Conservation (phyloP, 164 flowering plant species). For the Nymphaea colorata region DNA sequence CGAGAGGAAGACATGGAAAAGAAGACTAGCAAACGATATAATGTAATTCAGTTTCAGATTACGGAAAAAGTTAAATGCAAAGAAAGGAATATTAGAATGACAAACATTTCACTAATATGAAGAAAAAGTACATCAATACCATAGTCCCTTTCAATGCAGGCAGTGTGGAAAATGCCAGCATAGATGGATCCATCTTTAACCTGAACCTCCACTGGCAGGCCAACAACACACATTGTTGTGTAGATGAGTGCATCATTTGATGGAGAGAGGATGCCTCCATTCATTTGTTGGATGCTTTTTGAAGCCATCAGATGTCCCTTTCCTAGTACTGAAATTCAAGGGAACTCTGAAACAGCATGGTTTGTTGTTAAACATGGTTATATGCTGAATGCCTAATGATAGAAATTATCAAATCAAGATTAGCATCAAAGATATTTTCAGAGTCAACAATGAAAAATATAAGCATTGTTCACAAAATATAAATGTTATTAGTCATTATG, state of each 20-base stretch:
- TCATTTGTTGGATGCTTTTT: not conserved
- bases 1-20: not conserved
- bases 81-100: constrained; percentile 2
- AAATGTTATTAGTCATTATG: no score
- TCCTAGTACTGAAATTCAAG: not conserved
- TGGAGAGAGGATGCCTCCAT: constrained; percentile 3
- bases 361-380: not conserved
- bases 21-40: not conserved
- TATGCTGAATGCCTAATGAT: not conserved
- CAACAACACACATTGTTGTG: constrained; percentile 65
- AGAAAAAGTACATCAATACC: constrained; percentile 21
- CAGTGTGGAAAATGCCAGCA: constrained; percentile 72
- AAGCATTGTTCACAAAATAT: not conserved
- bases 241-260: constrained; percentile 46
- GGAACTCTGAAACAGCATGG: not conserved
- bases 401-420: not conserved
- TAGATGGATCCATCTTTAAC: constrained; percentile 64
- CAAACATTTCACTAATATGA: not conserved
- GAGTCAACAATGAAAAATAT: not conserved
- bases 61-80: not conserved
- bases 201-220: constrained; percentile 67
- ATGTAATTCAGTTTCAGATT: no score
- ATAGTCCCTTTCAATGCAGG: constrained; percentile 35
- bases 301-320: not conserved
- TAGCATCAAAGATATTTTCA: not conserved